Conservation (phyloP, 768 basidiomycete species). For the Auriculariales sp. region DNA sequence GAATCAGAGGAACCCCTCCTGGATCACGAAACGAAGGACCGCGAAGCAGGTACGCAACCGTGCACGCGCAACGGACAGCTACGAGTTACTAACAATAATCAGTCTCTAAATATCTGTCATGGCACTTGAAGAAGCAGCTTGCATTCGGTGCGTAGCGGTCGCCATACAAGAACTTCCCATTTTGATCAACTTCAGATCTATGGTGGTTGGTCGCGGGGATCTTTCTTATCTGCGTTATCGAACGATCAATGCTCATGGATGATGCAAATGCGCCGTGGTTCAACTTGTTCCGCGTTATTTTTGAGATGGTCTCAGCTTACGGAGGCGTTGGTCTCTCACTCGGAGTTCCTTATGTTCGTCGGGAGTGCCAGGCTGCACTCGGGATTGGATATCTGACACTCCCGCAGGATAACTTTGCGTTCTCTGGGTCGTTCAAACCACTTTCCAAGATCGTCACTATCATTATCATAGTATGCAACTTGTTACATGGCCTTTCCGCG, state of each 20-base stretch:
- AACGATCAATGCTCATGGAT: slow-evolving; percentile 51
- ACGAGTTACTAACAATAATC: background rate
- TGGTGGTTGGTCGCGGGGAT: slow-evolving; percentile 87
- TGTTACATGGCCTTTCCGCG: background rate
- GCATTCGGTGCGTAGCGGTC: slow-evolving; percentile 56
- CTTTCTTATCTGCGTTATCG: slow-evolving; percentile 85
- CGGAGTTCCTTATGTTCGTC: slow-evolving; percentile 60
- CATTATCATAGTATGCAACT: slow-evolving; percentile 51
- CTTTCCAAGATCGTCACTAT: slow-evolving; percentile 81
- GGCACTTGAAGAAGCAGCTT: slow-evolving; percentile 77
- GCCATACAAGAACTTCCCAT: no score
- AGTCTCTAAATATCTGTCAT: slow-evolving; percentile 47
- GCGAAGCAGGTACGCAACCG: slow-evolving; percentile 31
- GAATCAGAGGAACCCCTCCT: slow-evolving; percentile 34
- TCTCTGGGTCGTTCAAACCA: slow-evolving; percentile 62
- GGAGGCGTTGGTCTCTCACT: slow-evolving; percentile 82
- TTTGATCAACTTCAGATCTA: slow-evolving; percentile 82
- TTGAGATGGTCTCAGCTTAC: slow-evolving; percentile 83
- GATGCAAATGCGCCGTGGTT: slow-evolving; percentile 46
- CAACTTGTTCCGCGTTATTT: slow-evolving; percentile 73
- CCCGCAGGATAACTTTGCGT: slow-evolving; percentile 62
- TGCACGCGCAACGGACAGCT: no score
- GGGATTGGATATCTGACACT: background rate
- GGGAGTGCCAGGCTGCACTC: background rate
- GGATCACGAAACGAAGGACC: slow-evolving; percentile 18